These are phyloP conservation scores for Triangularia verruculosa DNA, from an alignment of 2,329 filamentous ascomycete species.

Conservation along the genomic window DNA sequence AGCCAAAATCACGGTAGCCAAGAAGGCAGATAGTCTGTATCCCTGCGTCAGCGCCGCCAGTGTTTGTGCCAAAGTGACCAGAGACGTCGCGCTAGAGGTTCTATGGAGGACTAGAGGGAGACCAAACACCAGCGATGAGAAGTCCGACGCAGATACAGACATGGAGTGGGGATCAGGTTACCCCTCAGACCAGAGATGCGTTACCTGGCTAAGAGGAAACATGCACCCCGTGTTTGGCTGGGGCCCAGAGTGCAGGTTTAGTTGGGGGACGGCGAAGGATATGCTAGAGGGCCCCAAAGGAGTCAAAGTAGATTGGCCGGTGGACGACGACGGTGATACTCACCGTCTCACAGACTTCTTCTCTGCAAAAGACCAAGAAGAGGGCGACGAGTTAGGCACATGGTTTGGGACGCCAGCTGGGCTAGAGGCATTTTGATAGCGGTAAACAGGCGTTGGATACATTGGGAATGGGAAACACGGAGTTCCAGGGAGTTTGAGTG, in stretches of 20 bases:
- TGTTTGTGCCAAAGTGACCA: conserved; percentile 92
- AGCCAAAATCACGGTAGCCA: conserved; percentile 70
- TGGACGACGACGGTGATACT: conserved; percentile 66
- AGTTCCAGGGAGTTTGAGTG: conserved; percentile 13
- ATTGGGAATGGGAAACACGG: conserved; percentile 1
- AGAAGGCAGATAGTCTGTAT: conserved; percentile 91
- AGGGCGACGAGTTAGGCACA: conserved; percentile 64
- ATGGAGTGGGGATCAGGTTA: conserved; percentile 87
- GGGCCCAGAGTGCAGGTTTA: conserved; percentile 89
- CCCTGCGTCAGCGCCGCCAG: conserved; percentile 91
- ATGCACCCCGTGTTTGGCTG: conserved; percentile 96
- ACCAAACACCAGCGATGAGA: conserved; percentile 29
- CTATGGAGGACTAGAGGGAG: conserved; percentile 51
- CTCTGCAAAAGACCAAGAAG: conserved; percentile 31
- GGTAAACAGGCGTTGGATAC: not conserved
- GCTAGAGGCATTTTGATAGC: conserved; percentile 62
- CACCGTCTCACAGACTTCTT: conserved; percentile 78
- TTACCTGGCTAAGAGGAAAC: conserved; percentile 75
- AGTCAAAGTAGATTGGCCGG: conserved; percentile 80
- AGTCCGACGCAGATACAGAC: conserved; percentile 37
- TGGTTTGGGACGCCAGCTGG: conserved; percentile 80
- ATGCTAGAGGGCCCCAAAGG: conserved; percentile 76
- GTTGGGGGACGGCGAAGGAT: conserved; percentile 93
- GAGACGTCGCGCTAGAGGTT: conserved; percentile 83
- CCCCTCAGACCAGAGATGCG: conserved; percentile 79